Conservation (phyloP, 768 basidiomycete species). For the Russula ochroleuca region DNA sequence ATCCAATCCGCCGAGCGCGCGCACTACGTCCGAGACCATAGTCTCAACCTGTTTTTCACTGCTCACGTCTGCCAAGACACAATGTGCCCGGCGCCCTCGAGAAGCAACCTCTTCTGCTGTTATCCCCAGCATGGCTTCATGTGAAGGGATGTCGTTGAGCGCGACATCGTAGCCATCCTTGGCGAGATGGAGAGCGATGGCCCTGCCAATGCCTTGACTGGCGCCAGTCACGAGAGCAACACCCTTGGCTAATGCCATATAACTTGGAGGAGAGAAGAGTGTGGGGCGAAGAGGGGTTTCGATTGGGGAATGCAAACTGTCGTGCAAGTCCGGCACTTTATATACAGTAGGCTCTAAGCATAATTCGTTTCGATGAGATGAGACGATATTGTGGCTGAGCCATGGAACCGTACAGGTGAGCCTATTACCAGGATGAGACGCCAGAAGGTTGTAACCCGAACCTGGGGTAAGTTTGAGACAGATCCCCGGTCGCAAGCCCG, state of each 20-base stretch:
- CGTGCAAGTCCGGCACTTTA: background rate
- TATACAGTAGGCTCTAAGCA: no score
- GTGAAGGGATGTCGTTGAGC: conserved; percentile 34
- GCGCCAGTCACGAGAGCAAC: conserved; percentile 15
- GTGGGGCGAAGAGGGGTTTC: background rate
- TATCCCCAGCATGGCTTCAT: conserved; percentile 32
- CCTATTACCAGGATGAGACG: background rate
- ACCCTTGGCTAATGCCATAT: background rate
- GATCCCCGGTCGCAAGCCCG: background rate
- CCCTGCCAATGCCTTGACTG: conserved; percentile 31
- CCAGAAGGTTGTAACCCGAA: background rate
- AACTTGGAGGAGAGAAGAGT: background rate
- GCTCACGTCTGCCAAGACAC: conserved; percentile 24
- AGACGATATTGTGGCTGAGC: background rate
- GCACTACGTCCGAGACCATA: conserved; percentile 30
- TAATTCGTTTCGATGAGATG: background rate
- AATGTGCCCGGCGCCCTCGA: conserved; percentile 26
- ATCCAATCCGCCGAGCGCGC: conserved; percentile 32
- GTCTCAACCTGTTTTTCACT: conserved; percentile 29
- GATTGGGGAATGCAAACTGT: background rate
- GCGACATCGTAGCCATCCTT: conserved; percentile 35
- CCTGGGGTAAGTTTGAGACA: background rate
- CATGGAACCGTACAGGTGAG: no score
- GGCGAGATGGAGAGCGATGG: conserved; percentile 37
- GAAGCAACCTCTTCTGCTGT: conserved; percentile 26